Conservation (phyloP, 2,329 filamentous ascomycete species). For the Rhynchosporium agropyri region DNA sequence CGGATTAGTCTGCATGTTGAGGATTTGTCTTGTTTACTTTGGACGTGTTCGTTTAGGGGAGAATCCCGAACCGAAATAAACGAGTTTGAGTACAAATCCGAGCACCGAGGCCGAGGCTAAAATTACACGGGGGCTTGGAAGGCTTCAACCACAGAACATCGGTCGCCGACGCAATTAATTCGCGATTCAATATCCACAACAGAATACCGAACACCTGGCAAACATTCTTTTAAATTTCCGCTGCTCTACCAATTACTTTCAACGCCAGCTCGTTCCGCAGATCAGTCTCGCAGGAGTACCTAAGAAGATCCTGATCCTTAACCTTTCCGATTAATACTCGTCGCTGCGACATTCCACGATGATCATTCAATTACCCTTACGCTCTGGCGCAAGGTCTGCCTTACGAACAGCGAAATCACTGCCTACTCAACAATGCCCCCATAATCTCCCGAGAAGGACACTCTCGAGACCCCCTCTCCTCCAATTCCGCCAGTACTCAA, state of each 20-base stretch:
- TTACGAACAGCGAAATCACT: conserved; percentile 2
- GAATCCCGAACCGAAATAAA: not conserved
- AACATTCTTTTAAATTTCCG: not conserved
- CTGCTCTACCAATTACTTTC: too few relatives aligned
- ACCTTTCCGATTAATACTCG: too few relatives aligned
- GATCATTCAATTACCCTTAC: conserved; percentile 26
- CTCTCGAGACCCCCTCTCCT: not conserved
- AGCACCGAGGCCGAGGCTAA: not conserved
- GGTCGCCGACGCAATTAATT: not conserved
- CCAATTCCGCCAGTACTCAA: conserved; percentile 24
- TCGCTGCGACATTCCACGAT: conserved; percentile 44
- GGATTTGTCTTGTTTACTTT: not conserved
- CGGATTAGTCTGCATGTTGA: not conserved
- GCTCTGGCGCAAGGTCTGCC: conserved; percentile 9
- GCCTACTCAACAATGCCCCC: conserved; percentile 11
- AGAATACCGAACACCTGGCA: not conserved
- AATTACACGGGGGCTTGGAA: not conserved
- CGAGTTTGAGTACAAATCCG: not conserved
- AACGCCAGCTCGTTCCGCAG: not conserved
- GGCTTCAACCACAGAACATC: not conserved
- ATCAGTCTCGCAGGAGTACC: not conserved
- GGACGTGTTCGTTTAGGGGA: not conserved
- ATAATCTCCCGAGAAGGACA: not conserved
- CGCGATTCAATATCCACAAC: not conserved
- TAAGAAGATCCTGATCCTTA: not conserved